Percentiles rank a stretch among this genome's conserved stretches.
These are phyloP conservation scores for Trichoderma citrinoviride DNA, from an alignment of 2,329 filamentous ascomycete genomes.

Conservation along the genomic window DNA sequence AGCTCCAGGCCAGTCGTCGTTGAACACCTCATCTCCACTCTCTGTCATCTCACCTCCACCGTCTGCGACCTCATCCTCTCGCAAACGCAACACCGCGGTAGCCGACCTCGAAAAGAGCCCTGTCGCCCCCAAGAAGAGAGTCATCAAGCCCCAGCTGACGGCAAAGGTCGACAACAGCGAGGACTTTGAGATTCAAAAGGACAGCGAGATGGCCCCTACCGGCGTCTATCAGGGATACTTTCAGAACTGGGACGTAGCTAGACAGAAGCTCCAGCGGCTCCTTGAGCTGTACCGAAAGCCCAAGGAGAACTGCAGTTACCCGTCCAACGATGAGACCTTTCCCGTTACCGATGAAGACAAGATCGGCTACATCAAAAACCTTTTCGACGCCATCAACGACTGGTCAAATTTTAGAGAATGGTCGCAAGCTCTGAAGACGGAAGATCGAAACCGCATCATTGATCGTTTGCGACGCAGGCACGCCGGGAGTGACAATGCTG, in stretches of 20 bases:
- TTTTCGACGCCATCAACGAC: slow-evolving; percentile 30
- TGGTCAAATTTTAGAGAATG: slow-evolving; percentile 29
- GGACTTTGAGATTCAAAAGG: slow-evolving; percentile 19
- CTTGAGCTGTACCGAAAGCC: slow-evolving; percentile 24
- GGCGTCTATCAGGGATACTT: slow-evolving; percentile 19
- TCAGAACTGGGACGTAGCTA: slow-evolving; percentile 5
- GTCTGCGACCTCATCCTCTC: neutral
- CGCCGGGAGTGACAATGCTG: neutral
- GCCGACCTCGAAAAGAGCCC: slow-evolving; percentile 4
- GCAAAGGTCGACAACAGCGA: slow-evolving; percentile 20
- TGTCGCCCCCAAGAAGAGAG: slow-evolving; percentile 16
- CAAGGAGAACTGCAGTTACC: slow-evolving; percentile 23
- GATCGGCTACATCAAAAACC: slow-evolving; percentile 20
- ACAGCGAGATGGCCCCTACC: slow-evolving; percentile 16
- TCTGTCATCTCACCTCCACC: slow-evolving; percentile 5
- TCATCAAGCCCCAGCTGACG: slow-evolving; percentile 20
- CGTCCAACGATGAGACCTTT: slow-evolving; percentile 23
- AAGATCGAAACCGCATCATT: slow-evolving; percentile 19
- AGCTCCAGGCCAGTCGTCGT: neutral
- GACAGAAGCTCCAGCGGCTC: slow-evolving; percentile 10
- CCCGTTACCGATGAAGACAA: slow-evolving; percentile 20
- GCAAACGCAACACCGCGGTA: slow-evolving; percentile 1
- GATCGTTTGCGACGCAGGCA: slow-evolving; percentile 4
- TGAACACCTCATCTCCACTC: neutral
- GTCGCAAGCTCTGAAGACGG: slow-evolving; percentile 23